phyloP scores from a whole-genome alignment of 2,329 filamentous ascomycete genomes.

The Domatiomyces catenatus region DNA sequence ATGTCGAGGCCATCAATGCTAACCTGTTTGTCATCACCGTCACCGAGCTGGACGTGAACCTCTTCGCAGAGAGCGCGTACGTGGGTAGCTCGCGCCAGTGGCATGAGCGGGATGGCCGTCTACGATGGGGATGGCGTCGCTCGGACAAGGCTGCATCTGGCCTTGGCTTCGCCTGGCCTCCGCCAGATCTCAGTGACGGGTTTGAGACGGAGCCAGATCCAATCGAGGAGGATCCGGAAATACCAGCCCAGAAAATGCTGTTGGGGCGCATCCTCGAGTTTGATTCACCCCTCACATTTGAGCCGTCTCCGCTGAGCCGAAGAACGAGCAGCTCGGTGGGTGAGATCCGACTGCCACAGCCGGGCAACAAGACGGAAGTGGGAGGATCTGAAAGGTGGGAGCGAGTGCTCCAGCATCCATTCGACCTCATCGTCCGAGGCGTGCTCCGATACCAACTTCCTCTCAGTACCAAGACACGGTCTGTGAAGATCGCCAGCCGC shows the following conservation, averaged over 20 bases:
- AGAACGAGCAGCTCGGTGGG: slow-evolving; percentile 58
- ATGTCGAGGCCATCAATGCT: slow-evolving; percentile 77
- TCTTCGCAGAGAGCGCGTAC: slow-evolving; percentile 88
- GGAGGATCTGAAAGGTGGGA: slow-evolving; percentile 81
- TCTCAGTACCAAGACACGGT: slow-evolving; percentile 39
- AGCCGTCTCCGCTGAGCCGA: slow-evolving; percentile 73
- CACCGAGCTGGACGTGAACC: slow-evolving; percentile 71
- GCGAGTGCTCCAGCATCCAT: slow-evolving; percentile 74
- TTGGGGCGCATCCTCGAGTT: slow-evolving; percentile 80
- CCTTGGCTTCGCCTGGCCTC: slow-evolving; percentile 9
- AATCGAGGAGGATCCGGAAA: slow-evolving; percentile 48
- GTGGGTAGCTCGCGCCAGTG: slow-evolving; percentile 39
- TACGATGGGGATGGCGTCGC: slow-evolving; percentile 11
- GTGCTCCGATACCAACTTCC: slow-evolving; percentile 68
- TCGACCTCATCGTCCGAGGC: slow-evolving; percentile 82
- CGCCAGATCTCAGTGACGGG: slow-evolving; percentile 19
- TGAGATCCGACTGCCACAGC: slow-evolving; percentile 64
- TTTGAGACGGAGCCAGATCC: slow-evolving; percentile 46
- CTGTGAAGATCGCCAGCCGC: slow-evolving; percentile 32
- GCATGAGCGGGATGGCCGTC: slow-evolving; percentile 19
- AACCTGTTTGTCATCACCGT: slow-evolving; percentile 83
- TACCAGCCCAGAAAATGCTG: slow-evolving; percentile 62
- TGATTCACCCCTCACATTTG: slow-evolving; percentile 76
- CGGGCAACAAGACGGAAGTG: slow-evolving; percentile 73
- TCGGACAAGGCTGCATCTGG: slow-evolving; percentile 7